These are phyloP conservation scores for Scheffersomyces parashehatae DNA, from an alignment of 1,139 yeast species.

Conservation along the genomic window DNA sequence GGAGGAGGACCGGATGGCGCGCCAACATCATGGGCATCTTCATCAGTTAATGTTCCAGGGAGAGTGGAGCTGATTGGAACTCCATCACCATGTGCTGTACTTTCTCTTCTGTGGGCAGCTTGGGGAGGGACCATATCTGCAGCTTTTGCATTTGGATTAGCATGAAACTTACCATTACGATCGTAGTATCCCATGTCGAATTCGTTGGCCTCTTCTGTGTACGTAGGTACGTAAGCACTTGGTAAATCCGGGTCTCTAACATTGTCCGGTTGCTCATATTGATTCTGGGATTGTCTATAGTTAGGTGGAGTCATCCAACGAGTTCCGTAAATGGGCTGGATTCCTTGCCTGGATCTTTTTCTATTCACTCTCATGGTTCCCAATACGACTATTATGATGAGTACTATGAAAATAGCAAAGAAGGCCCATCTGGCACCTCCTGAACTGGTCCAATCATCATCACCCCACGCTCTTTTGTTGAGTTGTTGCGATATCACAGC, in stretches of 20 bases:
- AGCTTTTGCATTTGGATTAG: slow-evolving; percentile 29
- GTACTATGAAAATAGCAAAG: slow-evolving; percentile 51
- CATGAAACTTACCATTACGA: slow-evolving; percentile 56
- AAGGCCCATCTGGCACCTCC: slow-evolving; percentile 59
- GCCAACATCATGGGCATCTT: slow-evolving; percentile 1
- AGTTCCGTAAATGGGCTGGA: slow-evolving; percentile 75
- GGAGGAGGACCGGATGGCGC: slow-evolving; percentile 1
- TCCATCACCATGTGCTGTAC: slow-evolving; percentile 10
- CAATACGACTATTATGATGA: slow-evolving; percentile 48
- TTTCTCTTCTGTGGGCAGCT: slow-evolving; percentile 14
- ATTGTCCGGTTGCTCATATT: slow-evolving; percentile 46
- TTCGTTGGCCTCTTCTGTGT: slow-evolving; percentile 63
- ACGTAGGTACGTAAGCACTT: slow-evolving; percentile 59
- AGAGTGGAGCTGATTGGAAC: slow-evolving; percentile 9
- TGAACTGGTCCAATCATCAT: slow-evolving; percentile 21
- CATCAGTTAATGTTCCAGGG: slow-evolving; percentile 10
- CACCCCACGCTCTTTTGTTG: slow-evolving; percentile 14
- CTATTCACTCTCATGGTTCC: slow-evolving; percentile 61
- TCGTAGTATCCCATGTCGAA: slow-evolving; percentile 84
- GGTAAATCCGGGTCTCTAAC: slow-evolving; percentile 36
- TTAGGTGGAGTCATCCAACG: slow-evolving; percentile 92
- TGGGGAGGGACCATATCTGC: slow-evolving; percentile 13
- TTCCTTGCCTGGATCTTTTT: slow-evolving; percentile 60
- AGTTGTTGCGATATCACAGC: neutral
- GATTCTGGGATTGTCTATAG: slow-evolving; percentile 72